Conservation (phyloP, 2,329 filamentous ascomycete species). For the Tricladium varicosporioides region DNA sequence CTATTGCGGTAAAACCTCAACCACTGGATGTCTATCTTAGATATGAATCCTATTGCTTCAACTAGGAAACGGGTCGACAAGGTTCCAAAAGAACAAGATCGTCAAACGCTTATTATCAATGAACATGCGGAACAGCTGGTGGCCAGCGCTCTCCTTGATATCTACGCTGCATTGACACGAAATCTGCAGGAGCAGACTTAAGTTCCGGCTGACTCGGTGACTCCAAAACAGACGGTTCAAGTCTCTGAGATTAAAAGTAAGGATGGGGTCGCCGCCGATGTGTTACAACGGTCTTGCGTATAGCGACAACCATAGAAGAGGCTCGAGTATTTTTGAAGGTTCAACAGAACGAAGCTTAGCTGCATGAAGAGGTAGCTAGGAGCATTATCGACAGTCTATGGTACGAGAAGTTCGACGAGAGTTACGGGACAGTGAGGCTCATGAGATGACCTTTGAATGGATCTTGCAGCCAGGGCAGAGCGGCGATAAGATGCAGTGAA, state of each 20-base stretch:
- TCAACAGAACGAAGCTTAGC: not conserved
- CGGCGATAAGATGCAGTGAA: not conserved
- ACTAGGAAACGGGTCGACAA: not conserved
- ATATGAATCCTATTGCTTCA: not conserved
- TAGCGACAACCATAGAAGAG: not conserved
- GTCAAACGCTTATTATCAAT: not conserved
- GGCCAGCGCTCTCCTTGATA: not conserved
- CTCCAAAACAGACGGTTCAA: not conserved
- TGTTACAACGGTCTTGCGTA: not conserved
- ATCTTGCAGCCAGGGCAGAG: not conserved
- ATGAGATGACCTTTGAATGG: conserved; percentile 12
- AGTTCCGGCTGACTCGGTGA: not conserved
- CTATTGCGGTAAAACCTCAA: not conserved
- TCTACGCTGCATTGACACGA: not conserved
- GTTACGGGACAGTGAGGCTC: conserved; percentile 3
- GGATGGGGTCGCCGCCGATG: not conserved
- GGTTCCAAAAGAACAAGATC: not conserved
- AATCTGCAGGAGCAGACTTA: not conserved
- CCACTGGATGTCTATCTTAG: not conserved
- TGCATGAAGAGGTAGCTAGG: too few species aligned
- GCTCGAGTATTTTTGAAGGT: not conserved
- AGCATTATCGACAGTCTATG: not conserved
- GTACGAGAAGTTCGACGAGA: not conserved
- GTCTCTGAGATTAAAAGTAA: not conserved
- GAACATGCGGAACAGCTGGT: not conserved